phyloP scores from a whole-genome alignment of 78 protist species.

The Dictyostelium firmibasis region DNA sequence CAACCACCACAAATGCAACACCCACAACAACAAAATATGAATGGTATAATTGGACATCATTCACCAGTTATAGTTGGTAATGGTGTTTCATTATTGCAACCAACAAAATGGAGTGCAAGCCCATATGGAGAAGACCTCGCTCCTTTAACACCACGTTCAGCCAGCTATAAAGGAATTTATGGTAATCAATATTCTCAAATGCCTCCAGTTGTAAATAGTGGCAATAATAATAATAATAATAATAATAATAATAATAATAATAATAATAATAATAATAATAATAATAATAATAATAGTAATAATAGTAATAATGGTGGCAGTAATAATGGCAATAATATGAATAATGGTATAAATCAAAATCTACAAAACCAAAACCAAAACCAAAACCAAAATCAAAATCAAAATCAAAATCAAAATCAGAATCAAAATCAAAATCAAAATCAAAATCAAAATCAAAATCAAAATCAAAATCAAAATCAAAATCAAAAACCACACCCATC shows the following conservation, averaged over 20 bases:
- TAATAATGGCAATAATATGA: neutral
- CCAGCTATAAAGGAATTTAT: neutral
- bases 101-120: constrained; percentile 8
- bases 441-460: no score
- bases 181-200: neutral
- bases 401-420: no score
- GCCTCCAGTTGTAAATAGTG: neutral
- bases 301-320: neutral
- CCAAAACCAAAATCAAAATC: no score
- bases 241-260: no score
- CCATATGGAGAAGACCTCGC: constrained; percentile 29
- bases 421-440: neutral
- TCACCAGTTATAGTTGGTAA: neutral
- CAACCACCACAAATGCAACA: neutral
- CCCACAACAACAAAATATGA: neutral
- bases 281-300: no score
- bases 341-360: neutral
- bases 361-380: neutral
- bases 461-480: neutral
- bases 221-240: neutral
- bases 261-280: no score
- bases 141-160: constrained; percentile 49
- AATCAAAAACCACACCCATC: neutral
- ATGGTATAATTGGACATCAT: neutral
- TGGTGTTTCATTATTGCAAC: constrained; percentile 11